These are phyloP conservation scores for Lenwebbia sp. DNA, from an alignment of 345 rosid species.

Conservation along the genomic window DNA sequence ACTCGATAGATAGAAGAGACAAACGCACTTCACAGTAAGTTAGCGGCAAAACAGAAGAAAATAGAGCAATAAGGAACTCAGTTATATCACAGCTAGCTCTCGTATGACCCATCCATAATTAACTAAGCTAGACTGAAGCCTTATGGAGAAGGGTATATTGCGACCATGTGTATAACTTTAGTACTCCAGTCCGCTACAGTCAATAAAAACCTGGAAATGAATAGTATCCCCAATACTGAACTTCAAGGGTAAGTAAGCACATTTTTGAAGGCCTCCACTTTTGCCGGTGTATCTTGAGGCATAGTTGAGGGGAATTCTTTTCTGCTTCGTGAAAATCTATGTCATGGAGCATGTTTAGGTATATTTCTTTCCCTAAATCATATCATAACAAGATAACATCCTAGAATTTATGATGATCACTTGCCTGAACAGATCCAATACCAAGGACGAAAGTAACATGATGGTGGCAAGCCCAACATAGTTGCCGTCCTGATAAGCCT, in stretches of 20 bases:
- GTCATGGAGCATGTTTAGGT: constrained; percentile 7
- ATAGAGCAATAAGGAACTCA: not conserved
- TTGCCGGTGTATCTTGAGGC: constrained; percentile 84
- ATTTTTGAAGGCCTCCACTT: constrained; percentile 75
- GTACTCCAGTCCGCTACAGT: not conserved
- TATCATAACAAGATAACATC: not conserved
- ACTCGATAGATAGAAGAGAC: not conserved
- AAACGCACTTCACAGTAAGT: not conserved
- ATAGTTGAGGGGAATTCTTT: constrained; percentile 89
- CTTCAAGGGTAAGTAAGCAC: constrained; percentile 95
- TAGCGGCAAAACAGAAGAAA: not conserved
- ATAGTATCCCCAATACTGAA: constrained; percentile 17
- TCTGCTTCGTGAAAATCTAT: constrained; percentile 86
- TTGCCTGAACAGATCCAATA: constrained; percentile 95
- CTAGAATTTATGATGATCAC: not conserved
- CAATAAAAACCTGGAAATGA: not conserved
- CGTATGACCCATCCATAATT: not conserved
- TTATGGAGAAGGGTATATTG: not conserved
- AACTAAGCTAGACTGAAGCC: not conserved
- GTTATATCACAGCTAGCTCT: not conserved
- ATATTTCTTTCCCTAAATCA: not conserved
- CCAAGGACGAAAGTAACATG: constrained; percentile 61
- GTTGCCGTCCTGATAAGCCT: constrained; percentile 86
- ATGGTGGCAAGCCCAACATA: constrained; percentile 64
- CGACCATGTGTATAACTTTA: not conserved